Evolutionary conservation across 257 asterid species (phyloP), one percentile per base, ranked within the genome.

Genomic region (Echium plantagineum): DNA sequence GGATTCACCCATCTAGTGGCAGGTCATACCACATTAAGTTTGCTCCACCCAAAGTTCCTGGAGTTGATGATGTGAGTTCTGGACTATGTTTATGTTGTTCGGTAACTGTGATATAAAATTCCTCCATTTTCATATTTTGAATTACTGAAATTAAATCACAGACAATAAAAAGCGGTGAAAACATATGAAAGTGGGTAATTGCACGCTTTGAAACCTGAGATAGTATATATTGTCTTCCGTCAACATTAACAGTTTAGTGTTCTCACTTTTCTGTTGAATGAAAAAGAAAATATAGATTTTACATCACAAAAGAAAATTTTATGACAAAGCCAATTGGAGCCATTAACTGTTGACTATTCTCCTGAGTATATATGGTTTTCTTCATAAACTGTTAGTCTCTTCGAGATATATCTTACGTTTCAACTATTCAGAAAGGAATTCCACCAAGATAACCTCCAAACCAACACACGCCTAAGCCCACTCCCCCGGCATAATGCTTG

Each of bases 1-100:
- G 98, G 98, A 90, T 90, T 54, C 98, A 90, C 67, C 96, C 98
- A 31, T 80, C 96, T 21, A 90, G 98, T 74, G 96, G 98, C 52
- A 84, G 96, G 58, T 61, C 85, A 22, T 90, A 90, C 77, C 98
- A 90, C 63, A 74, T 85, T 15, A 87, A 87, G 66, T 90, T 85
- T 65, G 88, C 95, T 21, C 93, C 98, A 35, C 94, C 98, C 15
- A 85, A 85, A 80, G 75, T 63, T 57, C 79, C 88, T 38, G 90
- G 93, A 57, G 74, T 74, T 64, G 98, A 90, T 82, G 96, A 90
- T 76, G 96, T 85, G 82, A 79, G 72, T 46, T 55, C 55, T 18
- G 7, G 13, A 30, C 24, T 55, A 49, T 19, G 6, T 21, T 10
- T 56, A 56, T 56, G 22, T 56, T 5, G 31, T 56, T 21, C 12